These are phyloP conservation scores for Yarrowia phangngaensis DNA, from an alignment of 805 yeast genomes.

Conservation along the genomic window DNA sequence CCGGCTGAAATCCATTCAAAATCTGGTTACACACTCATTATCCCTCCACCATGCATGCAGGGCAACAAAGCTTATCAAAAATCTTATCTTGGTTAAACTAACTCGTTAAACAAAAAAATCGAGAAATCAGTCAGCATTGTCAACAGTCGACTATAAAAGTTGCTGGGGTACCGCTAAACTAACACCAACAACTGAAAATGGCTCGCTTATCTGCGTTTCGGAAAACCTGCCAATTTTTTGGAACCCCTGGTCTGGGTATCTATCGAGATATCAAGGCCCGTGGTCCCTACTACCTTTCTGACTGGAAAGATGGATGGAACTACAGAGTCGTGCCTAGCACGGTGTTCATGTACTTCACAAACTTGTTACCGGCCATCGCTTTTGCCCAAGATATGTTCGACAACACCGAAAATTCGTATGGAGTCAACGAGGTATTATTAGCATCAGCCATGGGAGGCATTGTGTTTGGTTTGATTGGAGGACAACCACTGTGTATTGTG, in stretches of 20 bases:
- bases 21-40: no score
- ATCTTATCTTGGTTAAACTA: conserved; percentile 12
- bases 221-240: conserved; percentile 26
- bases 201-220: not conserved
- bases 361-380: conserved; percentile 86
- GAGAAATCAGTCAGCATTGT: no score
- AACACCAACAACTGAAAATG: no score
- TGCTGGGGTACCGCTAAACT: no score
- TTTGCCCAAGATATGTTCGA: conserved; percentile 98
- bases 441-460: conserved; percentile 86
- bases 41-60: no score
- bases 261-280: conserved; percentile 50
- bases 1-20: no score
- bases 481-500: conserved; percentile 91
- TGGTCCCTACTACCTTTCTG: conserved; percentile 67
- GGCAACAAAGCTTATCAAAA: conserved; percentile 14
- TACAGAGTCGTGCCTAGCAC: conserved; percentile 87
- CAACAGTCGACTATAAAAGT: no score
- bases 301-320: conserved; percentile 77
- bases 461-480: conserved; percentile 77
- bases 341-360: conserved; percentile 80
- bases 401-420: conserved; percentile 79
- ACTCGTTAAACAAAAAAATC: not conserved
- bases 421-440: conserved; percentile 83
- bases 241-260: conserved; percentile 49